Conservation (phyloP, 176 grass and related monocot genomes). For the Avena insularis region DNA sequence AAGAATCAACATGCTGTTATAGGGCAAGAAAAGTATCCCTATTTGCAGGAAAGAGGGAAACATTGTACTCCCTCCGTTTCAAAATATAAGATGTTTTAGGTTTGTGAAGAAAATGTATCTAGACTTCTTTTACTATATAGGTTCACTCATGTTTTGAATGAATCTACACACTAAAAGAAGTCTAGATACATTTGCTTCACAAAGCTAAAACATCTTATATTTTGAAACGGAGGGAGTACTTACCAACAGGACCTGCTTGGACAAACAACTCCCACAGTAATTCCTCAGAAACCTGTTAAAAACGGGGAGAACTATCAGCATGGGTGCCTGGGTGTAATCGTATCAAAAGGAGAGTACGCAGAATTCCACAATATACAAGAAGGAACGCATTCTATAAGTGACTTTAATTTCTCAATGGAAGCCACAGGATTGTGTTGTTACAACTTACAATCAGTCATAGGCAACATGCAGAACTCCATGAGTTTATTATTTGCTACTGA, state of each 20-base stretch:
- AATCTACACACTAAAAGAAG: too few relatives aligned
- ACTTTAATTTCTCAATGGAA: slow-evolving; percentile 5
- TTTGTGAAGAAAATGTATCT: too few relatives aligned
- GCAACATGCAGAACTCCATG: not conserved
- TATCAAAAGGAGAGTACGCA: not conserved
- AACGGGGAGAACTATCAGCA: slow-evolving; percentile 19
- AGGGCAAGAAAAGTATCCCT: slow-evolving; percentile 4
- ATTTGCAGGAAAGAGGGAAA: not conserved
- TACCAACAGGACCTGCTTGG: slow-evolving; percentile 96
- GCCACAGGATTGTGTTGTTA: not conserved
- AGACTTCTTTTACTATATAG: too few relatives aligned
- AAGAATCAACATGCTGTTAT: not conserved
- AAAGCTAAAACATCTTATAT: too few relatives aligned
- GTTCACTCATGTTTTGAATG: too few relatives aligned
- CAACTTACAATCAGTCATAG: not conserved
- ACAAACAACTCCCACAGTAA: slow-evolving; percentile 98
- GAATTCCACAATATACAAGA: not conserved
- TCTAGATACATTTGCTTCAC: too few relatives aligned
- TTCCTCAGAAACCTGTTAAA: slow-evolving; percentile 72
- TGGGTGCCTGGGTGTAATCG: not conserved
- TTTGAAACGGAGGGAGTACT: slow-evolving; percentile 8
- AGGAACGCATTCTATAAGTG: not conserved
- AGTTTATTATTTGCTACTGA: not conserved
- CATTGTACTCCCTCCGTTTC: not conserved
- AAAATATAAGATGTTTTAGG: too few relatives aligned